Evolutionary conservation across 164 flowering plant species (phyloP), one percentile per base, ranked within the genome.

Genomic region (Umbilicus rupestris): DNA sequence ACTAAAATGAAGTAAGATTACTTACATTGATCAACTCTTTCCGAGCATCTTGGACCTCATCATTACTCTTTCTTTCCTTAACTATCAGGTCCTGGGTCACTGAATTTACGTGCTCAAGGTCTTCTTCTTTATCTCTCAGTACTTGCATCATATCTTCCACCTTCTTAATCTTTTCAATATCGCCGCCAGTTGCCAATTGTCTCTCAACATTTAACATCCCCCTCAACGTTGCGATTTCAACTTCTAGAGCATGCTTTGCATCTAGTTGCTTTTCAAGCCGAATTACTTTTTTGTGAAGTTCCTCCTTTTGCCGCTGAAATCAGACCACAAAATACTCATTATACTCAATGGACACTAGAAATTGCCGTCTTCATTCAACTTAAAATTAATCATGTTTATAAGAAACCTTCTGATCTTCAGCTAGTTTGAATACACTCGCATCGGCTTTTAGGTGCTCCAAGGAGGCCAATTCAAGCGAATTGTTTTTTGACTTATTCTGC

Each of bases 41-140:
- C 7, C 92, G 86, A 65, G 87, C 89, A 44, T 82, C 89, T 70
- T 83, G 89, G 65, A 87, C 80, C 71, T 84, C 92, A 69, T 83
- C 84, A 76, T 85, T 87, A 76, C 78, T 80, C 70, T 68, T 78
- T 7, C 87, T 80, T 74, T 86, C 87, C 75, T 74, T 77, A 37
- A 83, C 73, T 45, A 81, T 76, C 10, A 87, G 76, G 50, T 83
- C 67, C 67, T 87, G 89, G 67, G 81, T 82, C 69, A 82, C 45
- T 30, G 75, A 42, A 47, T 83, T 83, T 47, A 81, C 44, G 39
- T 76, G 78, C 7, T 78, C 80, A 65, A 75, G 79, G 29, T 79
- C 78, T 71, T 64, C 80, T 74, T 85, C 86, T 77, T 81, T 87
- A 35, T 87, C 87, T 46, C 81, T 75, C 73, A 87, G 57, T 20